Conservation (phyloP, 1,139 yeast genomes). For the Geotrichum phurueaensis region DNA sequence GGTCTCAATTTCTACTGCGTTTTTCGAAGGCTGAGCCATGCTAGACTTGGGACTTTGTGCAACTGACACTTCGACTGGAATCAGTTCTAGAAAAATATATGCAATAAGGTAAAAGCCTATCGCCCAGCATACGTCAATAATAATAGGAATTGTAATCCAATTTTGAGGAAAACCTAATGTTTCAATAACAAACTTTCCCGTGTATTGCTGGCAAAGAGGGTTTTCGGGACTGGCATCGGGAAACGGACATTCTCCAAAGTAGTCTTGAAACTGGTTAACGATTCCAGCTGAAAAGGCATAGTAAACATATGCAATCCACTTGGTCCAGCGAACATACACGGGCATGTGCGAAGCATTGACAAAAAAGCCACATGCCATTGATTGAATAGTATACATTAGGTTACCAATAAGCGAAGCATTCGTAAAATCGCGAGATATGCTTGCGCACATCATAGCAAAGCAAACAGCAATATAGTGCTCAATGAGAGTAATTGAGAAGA, state of each 20-base stretch:
- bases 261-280: slow-evolving; percentile 60
- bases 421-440: slow-evolving; percentile 59
- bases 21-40: not conserved
- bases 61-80: slow-evolving; percentile 49
- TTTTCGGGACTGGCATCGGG: slow-evolving; percentile 35
- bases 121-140: slow-evolving; percentile 55
- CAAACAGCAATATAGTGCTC: slow-evolving; percentile 53
- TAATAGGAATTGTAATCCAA: slow-evolving; percentile 66
- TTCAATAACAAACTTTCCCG: slow-evolving; percentile 49
- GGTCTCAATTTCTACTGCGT: slow-evolving; percentile 3
- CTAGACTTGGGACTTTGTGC: slow-evolving; percentile 29
- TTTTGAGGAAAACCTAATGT: slow-evolving; percentile 56
- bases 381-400: slow-evolving; percentile 61
- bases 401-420: slow-evolving; percentile 59
- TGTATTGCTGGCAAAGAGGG: slow-evolving; percentile 38
- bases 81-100: slow-evolving; percentile 33
- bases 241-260: slow-evolving; percentile 53
- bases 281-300: slow-evolving; percentile 66
- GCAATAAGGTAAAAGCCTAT: slow-evolving; percentile 51
- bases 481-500: slow-evolving; percentile 53
- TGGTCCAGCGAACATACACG: slow-evolving; percentile 80
- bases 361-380: slow-evolving; percentile 77
- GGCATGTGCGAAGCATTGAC: slow-evolving; percentile 72
- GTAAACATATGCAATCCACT: slow-evolving; percentile 70
- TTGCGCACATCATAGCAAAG: slow-evolving; percentile 51